Evolutionary conservation across 331 rosid species (phyloP).

Genomic region (Spiraea crenata): DNA sequence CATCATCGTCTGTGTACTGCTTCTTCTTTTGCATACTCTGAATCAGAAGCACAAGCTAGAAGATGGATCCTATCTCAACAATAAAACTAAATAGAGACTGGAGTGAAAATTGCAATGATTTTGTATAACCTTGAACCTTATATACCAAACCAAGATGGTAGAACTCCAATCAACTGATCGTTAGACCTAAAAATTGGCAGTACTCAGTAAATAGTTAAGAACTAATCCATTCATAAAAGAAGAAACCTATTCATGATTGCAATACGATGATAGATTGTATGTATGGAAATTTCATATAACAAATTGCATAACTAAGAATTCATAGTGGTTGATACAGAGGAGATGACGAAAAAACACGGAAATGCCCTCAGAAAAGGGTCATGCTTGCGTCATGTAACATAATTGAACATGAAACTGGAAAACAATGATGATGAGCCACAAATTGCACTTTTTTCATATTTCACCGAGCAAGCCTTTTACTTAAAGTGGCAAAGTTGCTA

Average conservation of each 20-base stretch:
- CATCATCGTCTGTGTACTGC: slow-evolving; percentile 12
- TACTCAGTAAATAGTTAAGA: background rate
- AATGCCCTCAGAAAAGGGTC: background rate
- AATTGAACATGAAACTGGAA: background rate
- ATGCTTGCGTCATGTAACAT: background rate
- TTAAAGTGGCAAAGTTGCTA: background rate
- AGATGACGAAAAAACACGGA: background rate
- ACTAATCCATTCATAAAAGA: background rate
- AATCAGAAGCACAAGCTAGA: slow-evolving; percentile 34
- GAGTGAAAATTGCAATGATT: slow-evolving; percentile 58
- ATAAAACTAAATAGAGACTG: slow-evolving; percentile 60
- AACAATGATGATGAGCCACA: background rate
- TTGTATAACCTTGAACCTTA: slow-evolving; percentile 70
- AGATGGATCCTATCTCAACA: slow-evolving; percentile 70
- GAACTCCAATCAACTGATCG: slow-evolving; percentile 68
- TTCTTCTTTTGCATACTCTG: slow-evolving; percentile 39
- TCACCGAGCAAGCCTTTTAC: background rate
- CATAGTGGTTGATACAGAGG: background rate
- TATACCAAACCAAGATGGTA: slow-evolving; percentile 41
- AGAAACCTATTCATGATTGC: background rate
- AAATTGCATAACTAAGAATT: background rate
- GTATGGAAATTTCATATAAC: background rate
- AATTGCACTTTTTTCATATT: background rate
- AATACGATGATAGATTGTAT: background rate
- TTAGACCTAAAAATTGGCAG: slow-evolving; percentile 48